Conservation (phyloP, 768 basidiomycete species). For the Trametes elegans region DNA sequence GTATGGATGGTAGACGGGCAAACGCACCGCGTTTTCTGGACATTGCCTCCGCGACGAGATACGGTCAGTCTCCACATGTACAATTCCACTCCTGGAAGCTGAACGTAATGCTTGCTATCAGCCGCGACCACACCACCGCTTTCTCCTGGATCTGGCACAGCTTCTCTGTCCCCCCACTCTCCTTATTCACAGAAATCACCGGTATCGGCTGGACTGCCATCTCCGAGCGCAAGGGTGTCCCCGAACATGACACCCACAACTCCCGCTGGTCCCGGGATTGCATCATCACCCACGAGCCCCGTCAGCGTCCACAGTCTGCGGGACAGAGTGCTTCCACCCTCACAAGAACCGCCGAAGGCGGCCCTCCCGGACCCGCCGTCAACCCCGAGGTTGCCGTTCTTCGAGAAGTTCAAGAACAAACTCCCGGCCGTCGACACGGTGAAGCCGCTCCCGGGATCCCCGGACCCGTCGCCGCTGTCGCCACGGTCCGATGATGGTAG, state of each 20-base stretch:
- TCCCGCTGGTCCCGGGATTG: conserved; percentile 9
- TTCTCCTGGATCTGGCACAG: conserved; percentile 27
- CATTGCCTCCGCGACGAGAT: conserved; percentile 26
- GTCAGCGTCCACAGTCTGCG: conserved; percentile 16
- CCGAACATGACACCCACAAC: conserved; percentile 21
- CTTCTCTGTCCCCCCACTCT: conserved; percentile 28
- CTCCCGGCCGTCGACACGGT: conserved; percentile 22
- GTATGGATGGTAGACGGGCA: conserved; percentile 31
- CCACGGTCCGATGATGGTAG: conserved; percentile 13
- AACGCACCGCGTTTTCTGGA: conserved; percentile 34
- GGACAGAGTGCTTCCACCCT: conserved; percentile 24
- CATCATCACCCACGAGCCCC: conserved; percentile 21
- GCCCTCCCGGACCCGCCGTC: conserved; percentile 20
- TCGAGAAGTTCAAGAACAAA: conserved; percentile 50
- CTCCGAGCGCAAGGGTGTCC: conserved; percentile 14
- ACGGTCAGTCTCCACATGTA: conserved; percentile 20
- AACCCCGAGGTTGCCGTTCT: conserved; percentile 46
- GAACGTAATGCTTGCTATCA: neutral
- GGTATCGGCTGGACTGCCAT: conserved; percentile 18
- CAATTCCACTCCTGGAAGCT: neutral
- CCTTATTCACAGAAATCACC: conserved; percentile 27
- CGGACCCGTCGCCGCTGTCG: conserved; percentile 13
- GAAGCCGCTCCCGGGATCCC: neutral
- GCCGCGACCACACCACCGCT: conserved; percentile 29
- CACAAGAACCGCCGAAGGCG: conserved; percentile 24